phyloP scores from a whole-genome alignment of 306 rosid genomes.

The Lathyrus aphaca region DNA sequence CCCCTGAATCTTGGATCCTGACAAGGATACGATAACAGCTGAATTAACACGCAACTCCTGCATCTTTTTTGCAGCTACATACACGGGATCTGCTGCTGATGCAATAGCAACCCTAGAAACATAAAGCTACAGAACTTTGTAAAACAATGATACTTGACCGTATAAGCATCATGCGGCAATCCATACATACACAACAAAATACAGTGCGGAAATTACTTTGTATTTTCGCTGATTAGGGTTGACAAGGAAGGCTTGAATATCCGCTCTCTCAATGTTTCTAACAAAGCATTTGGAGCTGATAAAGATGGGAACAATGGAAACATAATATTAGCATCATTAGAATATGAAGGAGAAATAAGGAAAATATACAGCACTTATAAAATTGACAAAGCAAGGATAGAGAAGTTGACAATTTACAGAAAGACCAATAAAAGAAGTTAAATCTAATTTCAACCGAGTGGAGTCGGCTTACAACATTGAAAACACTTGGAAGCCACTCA shows the following conservation, averaged over 20 bases:
- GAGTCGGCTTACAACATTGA: background rate
- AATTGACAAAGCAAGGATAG: slow-evolving; percentile 19
- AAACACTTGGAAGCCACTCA: background rate
- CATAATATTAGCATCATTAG: slow-evolving; percentile 34
- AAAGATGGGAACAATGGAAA: slow-evolving; percentile 39
- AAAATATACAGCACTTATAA: slow-evolving; percentile 22
- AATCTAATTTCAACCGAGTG: background rate
- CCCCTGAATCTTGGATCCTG: slow-evolving; percentile 89
- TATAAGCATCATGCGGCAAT: slow-evolving; percentile 18
- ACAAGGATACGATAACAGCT: slow-evolving; percentile 53
- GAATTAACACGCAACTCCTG: slow-evolving; percentile 83
- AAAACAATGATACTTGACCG: slow-evolving; percentile 40
- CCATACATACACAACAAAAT: slow-evolving; percentile 32
- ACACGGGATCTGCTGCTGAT: slow-evolving; percentile 85
- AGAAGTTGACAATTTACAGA: slow-evolving; percentile 24
- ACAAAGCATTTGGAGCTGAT: slow-evolving; percentile 76
- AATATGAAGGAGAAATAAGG: slow-evolving; percentile 14
- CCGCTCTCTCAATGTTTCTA: slow-evolving; percentile 87
- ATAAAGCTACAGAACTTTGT: slow-evolving; percentile 63
- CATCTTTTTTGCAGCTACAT: slow-evolving; percentile 89
- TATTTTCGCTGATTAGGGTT: slow-evolving; percentile 70
- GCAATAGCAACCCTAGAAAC: slow-evolving; percentile 80
- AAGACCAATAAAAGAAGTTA: slow-evolving; percentile 19
- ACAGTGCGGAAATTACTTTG: slow-evolving; percentile 59
- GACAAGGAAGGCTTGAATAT: slow-evolving; percentile 92